Conservation (phyloP, 2,329 filamentous ascomycete species). For the Venturia effusa region DNA sequence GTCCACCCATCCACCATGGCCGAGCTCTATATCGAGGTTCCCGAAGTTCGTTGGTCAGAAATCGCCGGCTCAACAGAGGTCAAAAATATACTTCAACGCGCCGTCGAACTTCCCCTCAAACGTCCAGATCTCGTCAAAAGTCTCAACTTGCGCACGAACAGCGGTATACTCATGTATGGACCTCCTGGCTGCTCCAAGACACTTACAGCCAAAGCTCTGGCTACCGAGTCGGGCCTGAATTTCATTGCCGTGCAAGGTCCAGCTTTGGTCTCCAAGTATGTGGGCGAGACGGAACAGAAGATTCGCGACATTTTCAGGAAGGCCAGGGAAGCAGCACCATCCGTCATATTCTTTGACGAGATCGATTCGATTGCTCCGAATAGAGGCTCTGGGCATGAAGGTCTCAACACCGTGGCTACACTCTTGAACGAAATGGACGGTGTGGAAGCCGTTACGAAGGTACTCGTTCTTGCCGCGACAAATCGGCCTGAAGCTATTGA, state of each 20-base stretch:
- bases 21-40: constrained; percentile 79
- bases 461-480: constrained; percentile 81
- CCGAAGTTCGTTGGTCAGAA: constrained; percentile 74
- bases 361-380: constrained; percentile 72
- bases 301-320: constrained; percentile 78
- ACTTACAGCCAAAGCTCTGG: constrained; percentile 79
- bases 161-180: constrained; percentile 80
- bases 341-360: constrained; percentile 95
- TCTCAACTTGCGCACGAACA: constrained; percentile 51
- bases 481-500: constrained; percentile 84
- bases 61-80: constrained; percentile 76
- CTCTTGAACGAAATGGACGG: constrained; percentile 93
- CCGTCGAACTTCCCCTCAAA: constrained; percentile 44
- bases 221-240: constrained; percentile 82
- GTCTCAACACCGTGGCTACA: constrained; percentile 78
- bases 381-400: constrained; percentile 38
- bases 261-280: constrained; percentile 92
- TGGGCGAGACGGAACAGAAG: constrained; percentile 83
- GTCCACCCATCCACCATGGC: constrained; percentile 80
- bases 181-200: constrained; percentile 95
- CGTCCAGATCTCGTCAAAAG: constrained; percentile 39
- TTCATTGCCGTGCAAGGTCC: constrained; percentile 92
- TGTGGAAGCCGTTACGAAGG: constrained; percentile 72
- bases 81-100: constrained; percentile 49
- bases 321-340: constrained; percentile 73